Percentiles rank a stretch among this genome's conserved stretches.
Conservation (phyloP, 441 rosid genomes). For the Populus trichocarpa region DNA sequence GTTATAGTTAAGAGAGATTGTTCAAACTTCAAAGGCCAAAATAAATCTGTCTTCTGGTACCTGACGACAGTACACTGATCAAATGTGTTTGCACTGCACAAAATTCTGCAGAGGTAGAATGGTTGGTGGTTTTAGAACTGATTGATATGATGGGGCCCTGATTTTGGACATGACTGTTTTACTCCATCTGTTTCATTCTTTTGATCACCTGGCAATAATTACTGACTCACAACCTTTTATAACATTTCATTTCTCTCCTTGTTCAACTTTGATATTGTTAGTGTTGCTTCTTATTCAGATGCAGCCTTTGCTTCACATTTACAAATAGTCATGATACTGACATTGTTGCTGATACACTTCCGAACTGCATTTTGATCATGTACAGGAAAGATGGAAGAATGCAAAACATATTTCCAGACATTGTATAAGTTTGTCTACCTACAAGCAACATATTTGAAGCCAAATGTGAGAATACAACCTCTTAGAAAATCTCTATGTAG, state of each 20-base stretch:
- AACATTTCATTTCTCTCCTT: not conserved
- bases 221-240: not conserved
- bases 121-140: not conserved
- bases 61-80: not conserved
- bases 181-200: constrained; percentile 1
- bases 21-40: not conserved
- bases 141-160: not conserved
- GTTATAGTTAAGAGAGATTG: not conserved
- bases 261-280: not conserved
- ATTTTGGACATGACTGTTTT: not conserved
- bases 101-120: not conserved
- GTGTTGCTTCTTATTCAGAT: not conserved
- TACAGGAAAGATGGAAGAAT: constrained; percentile 75
- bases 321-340: not conserved
- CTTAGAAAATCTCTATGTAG: constrained; percentile 13
- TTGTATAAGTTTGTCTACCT: constrained; percentile 77
- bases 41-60: not conserved
- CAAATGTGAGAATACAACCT: constrained; percentile 62
- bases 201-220: not conserved
- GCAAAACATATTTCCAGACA: constrained; percentile 55
- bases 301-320: not conserved
- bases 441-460: constrained; percentile 91
- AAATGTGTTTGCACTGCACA: not conserved
- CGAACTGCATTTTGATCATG: constrained; percentile 8
- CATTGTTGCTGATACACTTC: constrained; percentile 18